phyloP scores from a whole-genome alignment of 2,329 filamentous ascomycete genomes.

The Ophidiomyces ophidiicola region DNA sequence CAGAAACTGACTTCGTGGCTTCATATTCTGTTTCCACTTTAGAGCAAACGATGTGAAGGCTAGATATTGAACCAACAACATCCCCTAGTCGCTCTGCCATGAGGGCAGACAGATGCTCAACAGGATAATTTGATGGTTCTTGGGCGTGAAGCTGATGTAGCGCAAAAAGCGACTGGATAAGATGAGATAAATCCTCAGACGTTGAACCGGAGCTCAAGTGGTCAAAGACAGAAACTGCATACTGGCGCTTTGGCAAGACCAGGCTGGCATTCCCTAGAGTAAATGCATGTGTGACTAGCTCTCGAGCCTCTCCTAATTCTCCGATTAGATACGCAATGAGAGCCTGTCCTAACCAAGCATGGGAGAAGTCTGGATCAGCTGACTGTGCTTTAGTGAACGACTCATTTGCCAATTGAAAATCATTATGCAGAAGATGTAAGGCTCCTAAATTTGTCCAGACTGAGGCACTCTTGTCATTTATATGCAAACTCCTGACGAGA shows the following conservation, averaged over 20 bases:
- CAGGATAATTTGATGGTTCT: constrained; percentile 56
- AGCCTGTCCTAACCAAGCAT: constrained; percentile 90
- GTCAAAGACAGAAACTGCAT: constrained; percentile 71
- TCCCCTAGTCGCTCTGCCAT: constrained; percentile 72
- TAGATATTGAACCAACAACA: constrained; percentile 48
- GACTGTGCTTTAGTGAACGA: constrained; percentile 86
- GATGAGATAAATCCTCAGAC: constrained; percentile 32
- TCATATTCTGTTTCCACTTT: constrained; percentile 73
- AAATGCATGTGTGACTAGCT: constrained; percentile 85
- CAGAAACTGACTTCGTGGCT: constrained; percentile 59
- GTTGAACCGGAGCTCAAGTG: constrained; percentile 51
- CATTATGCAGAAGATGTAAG: constrained; percentile 72
- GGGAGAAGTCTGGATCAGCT: constrained; percentile 81
- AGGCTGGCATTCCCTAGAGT: constrained; percentile 75
- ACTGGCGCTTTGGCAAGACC: constrained; percentile 62
- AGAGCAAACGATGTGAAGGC: constrained; percentile 54
- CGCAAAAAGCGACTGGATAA: constrained; percentile 81
- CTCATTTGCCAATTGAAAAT: constrained; percentile 74
- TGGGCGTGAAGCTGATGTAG: constrained; percentile 68
- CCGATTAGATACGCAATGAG: constrained; percentile 68
- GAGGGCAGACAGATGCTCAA: constrained; percentile 65
- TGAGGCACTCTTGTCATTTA: constrained; percentile 76
- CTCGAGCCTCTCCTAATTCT: constrained; percentile 62
- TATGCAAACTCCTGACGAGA: constrained; percentile 79
- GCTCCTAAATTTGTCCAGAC: constrained; percentile 86